Evolutionary conservation across 139 green algal species (phyloP), one percentile per base, ranked within the genome.

Genomic region (Trebouxia sp.): DNA sequence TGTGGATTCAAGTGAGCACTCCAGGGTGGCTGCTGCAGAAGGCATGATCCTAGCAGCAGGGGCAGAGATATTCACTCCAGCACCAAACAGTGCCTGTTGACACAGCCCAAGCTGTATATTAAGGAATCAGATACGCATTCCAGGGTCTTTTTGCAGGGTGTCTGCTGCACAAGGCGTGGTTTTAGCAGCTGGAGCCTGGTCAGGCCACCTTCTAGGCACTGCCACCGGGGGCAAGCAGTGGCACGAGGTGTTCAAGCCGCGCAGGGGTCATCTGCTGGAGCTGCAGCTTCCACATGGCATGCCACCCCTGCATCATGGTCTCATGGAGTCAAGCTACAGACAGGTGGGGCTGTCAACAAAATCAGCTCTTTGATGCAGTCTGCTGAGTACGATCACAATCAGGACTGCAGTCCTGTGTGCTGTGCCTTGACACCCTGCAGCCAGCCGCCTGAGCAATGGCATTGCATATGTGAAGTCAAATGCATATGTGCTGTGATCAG

Each of bases 281-380:
- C 35, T 95, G 80, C 24, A 70, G 56, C 1, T 45, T 26, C 90
- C 90, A 15, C 12, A 7, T 7, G 75, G 80, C 50, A 92, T 91
- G 87, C 85, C 91, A 5, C 51, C 32, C 0, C 17, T 91, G 39
- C 39, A 1, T 4, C 85, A 83, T 58, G 92, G 92, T 74, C 83
- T 94, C n/a, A 96, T 96, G 92, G 92, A 96, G 78, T 81, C 92
- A 70, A 84, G 78, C 1, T 95, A 95, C 79, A 90, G 89, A 41
- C 87, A 91, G 75, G 79, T 79, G 6, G 39, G 11, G 5, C 20
- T 42, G 11, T 43, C 62, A 20, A 72, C 6, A 48, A 24, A 17
- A 30, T 17, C 22, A 22, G 4, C 50, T 28, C 26, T 17, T 28
- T 58, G 50, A 22, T 58, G 50, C 26, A 58, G 20, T 17, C 50